Evolutionary conservation across 176 grass and related monocot genomes (phyloP), one percentile per base, ranked within the genome.

Genomic region (Oryza longistaminata): DNA sequence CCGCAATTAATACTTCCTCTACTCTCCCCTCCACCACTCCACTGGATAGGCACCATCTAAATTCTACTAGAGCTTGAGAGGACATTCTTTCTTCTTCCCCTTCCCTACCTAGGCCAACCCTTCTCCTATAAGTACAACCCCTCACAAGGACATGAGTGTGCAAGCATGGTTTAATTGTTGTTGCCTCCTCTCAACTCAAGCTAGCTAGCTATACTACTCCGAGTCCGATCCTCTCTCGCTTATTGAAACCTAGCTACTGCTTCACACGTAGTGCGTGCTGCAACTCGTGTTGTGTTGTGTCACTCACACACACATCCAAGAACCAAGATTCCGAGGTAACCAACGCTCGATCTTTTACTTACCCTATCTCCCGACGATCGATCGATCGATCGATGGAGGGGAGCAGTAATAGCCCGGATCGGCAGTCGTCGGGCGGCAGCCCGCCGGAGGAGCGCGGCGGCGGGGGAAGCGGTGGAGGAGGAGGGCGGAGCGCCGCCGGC

Each of bases 51-150:
- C 67, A 68, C 14, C 79, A 45, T 52, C 19, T 6, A 37, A 37
- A 37, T 37, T 37, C 35, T 67, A 16, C 6, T 9, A 53, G 60
- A 71, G 11, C 76, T 74, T 7, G 39, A 73, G 33, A 70, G 76
- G 71, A 85, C 82, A 89, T 81, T 85, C 69, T 74, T 90, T 85
- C 69, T 74, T 90, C 69, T 15, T 52, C 49, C 42, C 52, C 42
- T 66, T 78, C 66, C 17, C 62, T 46, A 24, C 21, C 62, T 74
- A 74, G 3, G 3, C 77, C 70, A 52, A 49, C 11, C 50, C 40
- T 50, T 39, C 49, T 35, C 85, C 50, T 91, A 91, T 91, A 91
- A 87, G 89, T 91, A 84, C 80, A 86, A 15, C 85, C 49, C 70
- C 48, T 71, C 64, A 84, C 85, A 87, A 81, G 61, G 85, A 37